Conservation (phyloP, 176 grass and related monocot species). For the Oryza glumipatula region DNA sequence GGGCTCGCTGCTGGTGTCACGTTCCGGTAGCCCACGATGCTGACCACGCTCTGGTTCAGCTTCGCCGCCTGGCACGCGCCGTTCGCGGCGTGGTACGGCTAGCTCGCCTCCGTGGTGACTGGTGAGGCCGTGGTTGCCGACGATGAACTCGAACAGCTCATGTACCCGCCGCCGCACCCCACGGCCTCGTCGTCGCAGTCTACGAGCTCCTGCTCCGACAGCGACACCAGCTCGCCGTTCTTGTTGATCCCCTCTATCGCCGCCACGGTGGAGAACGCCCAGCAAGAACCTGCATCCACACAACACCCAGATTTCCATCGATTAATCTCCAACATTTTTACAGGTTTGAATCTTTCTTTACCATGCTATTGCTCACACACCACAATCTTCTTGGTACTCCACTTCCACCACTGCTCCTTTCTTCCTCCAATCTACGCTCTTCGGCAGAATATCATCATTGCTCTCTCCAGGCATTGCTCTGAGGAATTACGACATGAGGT, state of each 20-base stretch:
- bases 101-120: conserved; percentile 42
- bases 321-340: no score
- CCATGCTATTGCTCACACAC: no score
- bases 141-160: no score
- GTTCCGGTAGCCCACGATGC: conserved; percentile 44
- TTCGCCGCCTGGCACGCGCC: conserved; percentile 43
- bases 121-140: no score
- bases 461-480: not conserved
- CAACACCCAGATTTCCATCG: no score
- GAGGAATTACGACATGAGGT: not conserved
- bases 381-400: no score
- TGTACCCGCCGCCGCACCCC: no score
- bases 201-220: conserved; percentile 28
- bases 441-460: no score
- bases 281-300: conserved; percentile 53
- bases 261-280: conserved; percentile 72
- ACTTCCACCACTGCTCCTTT: no score
- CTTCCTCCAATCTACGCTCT: no score
- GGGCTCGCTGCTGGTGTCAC: conserved; percentile 58
- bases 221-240: conserved; percentile 52
- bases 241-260: conserved; percentile 65
- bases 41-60: conserved; percentile 37
- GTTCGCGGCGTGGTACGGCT: conserved; percentile 51
- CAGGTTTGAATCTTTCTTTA: no score
- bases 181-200: no score